Percentiles rank a stretch among this genome's conserved stretches.
Evolutionary conservation across 2,329 filamentous ascomycete genomes (phyloP).

Genomic region (Meredithiella fracta): DNA sequence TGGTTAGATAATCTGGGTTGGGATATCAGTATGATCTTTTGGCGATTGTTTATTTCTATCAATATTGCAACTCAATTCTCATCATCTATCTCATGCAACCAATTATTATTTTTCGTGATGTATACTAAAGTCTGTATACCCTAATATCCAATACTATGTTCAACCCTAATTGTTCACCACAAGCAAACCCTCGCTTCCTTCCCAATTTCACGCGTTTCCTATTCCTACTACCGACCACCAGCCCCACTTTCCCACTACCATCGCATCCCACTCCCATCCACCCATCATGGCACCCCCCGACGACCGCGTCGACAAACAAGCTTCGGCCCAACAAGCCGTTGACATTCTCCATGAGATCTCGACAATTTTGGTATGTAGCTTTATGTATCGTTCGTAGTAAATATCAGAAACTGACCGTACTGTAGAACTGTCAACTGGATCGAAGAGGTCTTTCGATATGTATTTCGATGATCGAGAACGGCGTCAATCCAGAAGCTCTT

Average conservation of each 20-base stretch:
- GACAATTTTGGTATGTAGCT: constrained; percentile 58
- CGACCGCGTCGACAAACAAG: constrained; percentile 49
- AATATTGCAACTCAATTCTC: not conserved
- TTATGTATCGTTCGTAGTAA: no score
- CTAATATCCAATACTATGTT: no score
- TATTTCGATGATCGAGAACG: constrained; percentile 92
- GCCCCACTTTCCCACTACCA: not conserved
- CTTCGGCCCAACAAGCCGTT: constrained; percentile 64
- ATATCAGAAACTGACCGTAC: not conserved
- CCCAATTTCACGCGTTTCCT: no score
- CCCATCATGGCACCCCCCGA: constrained; percentile 23
- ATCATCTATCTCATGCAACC: not conserved
- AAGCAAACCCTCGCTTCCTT: no score
- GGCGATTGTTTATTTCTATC: no score
- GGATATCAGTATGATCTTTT: no score
- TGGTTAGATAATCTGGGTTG: no score
- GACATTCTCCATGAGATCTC: constrained; percentile 75
- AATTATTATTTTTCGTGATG: not conserved
- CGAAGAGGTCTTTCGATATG: constrained; percentile 83
- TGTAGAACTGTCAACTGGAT: constrained; percentile 82
- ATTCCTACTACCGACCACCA: no score
- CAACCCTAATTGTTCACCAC: no score
- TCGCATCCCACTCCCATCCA: not conserved
- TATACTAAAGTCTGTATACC: no score
- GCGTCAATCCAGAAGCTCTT: constrained; percentile 86